Evolutionary conservation across 495 filamentous ascomycete genomes (phyloP).

Genomic region (Penicillium coprophilum): DNA sequence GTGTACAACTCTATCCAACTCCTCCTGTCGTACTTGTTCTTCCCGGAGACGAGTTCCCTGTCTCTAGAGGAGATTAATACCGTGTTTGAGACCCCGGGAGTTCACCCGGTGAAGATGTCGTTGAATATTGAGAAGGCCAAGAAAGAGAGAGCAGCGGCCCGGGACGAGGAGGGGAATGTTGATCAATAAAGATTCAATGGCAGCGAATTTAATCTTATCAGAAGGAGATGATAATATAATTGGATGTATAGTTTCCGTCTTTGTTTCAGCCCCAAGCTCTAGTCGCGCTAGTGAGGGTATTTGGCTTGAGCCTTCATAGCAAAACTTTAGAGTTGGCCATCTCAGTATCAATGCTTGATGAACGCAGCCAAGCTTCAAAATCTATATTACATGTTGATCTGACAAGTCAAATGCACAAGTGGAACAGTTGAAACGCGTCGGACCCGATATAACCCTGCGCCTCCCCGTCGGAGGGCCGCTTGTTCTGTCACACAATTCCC

Average conservation of each 20-base stretch:
- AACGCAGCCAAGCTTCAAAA: not conserved
- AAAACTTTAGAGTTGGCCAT: not conserved
- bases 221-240: not conserved
- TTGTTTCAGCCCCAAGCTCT: conserved; percentile 1
- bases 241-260: not conserved
- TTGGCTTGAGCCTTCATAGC: not conserved
- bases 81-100: conserved; percentile 46
- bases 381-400: not conserved
- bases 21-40: conserved; percentile 40
- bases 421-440: conserved; percentile 28
- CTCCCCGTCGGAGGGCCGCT: conserved; percentile 26
- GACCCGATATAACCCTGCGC: conserved; percentile 20
- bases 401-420: conserved; percentile 12
- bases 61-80: conserved; percentile 46
- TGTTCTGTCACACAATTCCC: conserved; percentile 27
- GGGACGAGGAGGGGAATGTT: conserved; percentile 20
- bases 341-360: not conserved
- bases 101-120: conserved; percentile 46
- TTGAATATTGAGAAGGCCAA: conserved; percentile 46
- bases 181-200: not conserved
- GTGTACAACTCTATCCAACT: conserved; percentile 45
- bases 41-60: conserved; percentile 41
- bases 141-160: conserved; percentile 28
- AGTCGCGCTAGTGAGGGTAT: too few species aligned
- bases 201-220: not conserved